These are phyloP conservation scores for Boeremia exigua DNA, from an alignment of 2,329 filamentous ascomycete species.

Conservation along the genomic window DNA sequence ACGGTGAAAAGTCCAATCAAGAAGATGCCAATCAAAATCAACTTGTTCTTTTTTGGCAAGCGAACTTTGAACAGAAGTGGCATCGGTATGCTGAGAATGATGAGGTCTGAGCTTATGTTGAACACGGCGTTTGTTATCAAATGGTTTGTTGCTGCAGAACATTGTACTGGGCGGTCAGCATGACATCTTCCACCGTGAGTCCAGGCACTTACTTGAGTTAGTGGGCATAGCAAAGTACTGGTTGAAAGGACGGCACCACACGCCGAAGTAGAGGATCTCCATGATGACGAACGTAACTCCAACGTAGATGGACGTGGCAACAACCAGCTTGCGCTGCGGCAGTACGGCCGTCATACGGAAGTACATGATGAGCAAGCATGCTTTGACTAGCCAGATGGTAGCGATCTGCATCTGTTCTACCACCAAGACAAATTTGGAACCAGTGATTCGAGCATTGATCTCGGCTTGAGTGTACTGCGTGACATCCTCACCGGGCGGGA, in stretches of 20 bases:
- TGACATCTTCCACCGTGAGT: neutral
- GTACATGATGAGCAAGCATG: conserved; percentile 62
- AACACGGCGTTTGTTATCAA: conserved; percentile 49
- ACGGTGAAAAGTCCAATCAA: conserved; percentile 56
- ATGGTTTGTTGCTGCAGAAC: conserved; percentile 50
- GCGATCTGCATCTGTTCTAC: conserved; percentile 61
- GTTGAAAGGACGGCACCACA: conserved; percentile 61
- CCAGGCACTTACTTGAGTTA: conserved; percentile 29
- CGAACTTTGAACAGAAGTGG: conserved; percentile 54
- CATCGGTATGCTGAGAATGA: conserved; percentile 55
- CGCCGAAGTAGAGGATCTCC: conserved; percentile 58
- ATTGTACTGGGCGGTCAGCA: conserved; percentile 44
- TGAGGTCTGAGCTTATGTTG: conserved; percentile 55
- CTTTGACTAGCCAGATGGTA: conserved; percentile 60
- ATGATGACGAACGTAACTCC: conserved; percentile 54
- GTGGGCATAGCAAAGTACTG: conserved; percentile 61
- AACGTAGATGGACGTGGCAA: conserved; percentile 54
- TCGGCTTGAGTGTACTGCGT: conserved; percentile 45
- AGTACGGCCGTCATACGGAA: conserved; percentile 54
- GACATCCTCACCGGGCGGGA: conserved; percentile 41
- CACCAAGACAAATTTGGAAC: conserved; percentile 62
- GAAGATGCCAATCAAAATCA: conserved; percentile 62
- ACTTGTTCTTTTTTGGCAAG: conserved; percentile 57
- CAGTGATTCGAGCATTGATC: conserved; percentile 53
- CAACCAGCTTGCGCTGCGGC: conserved; percentile 46